Conservation (phyloP, 2,329 filamentous ascomycete species). For the Ophiostoma pallidulum region DNA sequence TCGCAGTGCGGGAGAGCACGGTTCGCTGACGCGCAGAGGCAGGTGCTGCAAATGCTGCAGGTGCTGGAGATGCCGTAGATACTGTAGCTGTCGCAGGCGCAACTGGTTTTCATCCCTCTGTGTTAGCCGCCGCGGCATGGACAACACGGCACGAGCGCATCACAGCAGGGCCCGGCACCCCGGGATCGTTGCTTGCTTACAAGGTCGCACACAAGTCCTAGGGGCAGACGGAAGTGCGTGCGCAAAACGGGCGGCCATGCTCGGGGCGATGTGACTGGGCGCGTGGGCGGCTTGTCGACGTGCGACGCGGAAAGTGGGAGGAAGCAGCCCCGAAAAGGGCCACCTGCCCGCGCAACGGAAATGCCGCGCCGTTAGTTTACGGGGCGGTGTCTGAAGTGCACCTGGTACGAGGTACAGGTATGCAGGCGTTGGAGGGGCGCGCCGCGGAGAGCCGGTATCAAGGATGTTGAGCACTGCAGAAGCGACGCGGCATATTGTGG, state of each 20-base stretch:
- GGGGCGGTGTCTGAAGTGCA: neutral
- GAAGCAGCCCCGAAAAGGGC: neutral
- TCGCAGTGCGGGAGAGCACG: neutral
- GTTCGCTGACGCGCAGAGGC: neutral
- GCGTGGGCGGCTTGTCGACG: neutral
- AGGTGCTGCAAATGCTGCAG: neutral
- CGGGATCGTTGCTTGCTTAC: constrained; percentile 5
- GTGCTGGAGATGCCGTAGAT: too few species aligned
- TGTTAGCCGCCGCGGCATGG: neutral
- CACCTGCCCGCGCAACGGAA: neutral
- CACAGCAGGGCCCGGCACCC: neutral
- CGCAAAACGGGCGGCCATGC: constrained; percentile 10
- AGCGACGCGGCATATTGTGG: constrained; percentile 3
- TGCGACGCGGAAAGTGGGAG: neutral
- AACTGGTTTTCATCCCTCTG: too few species aligned
- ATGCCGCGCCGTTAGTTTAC: neutral
- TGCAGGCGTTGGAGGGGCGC: neutral
- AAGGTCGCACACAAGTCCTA: constrained; percentile 5
- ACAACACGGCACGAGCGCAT: neutral
- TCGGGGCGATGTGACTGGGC: too few species aligned
- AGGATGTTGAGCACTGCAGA: too few species aligned
- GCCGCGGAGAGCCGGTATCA: neutral
- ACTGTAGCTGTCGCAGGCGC: too few species aligned
- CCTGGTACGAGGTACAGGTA: too few species aligned
- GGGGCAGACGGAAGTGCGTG: constrained; percentile 11